These are phyloP conservation scores for Apophysomyces variabilis DNA, from an alignment of 371 early-diverging fungal species.

Conservation along the genomic window DNA sequence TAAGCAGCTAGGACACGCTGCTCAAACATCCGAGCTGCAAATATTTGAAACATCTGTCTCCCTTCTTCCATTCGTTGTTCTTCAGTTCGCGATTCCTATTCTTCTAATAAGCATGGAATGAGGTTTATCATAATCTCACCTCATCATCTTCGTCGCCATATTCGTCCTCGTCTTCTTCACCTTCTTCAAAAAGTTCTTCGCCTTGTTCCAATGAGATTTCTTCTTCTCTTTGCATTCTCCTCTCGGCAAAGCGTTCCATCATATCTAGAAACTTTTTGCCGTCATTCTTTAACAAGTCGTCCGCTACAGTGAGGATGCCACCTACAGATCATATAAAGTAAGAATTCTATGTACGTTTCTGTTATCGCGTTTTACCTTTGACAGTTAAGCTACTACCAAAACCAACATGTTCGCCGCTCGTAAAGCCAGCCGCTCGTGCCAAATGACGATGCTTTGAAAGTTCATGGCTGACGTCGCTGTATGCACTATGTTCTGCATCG, in stretches of 20 bases:
- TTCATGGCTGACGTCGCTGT: constrained; percentile 15
- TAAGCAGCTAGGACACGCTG: constrained; percentile 89
- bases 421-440: neutral
- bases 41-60: constrained; percentile 90
- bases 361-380: constrained; percentile 52
- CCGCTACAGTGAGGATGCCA: constrained; percentile 83
- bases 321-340: constrained; percentile 30
- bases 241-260: constrained; percentile 92
- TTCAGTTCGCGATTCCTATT: constrained; percentile 71
- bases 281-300: constrained; percentile 86
- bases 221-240: constrained; percentile 77
- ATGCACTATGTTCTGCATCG: constrained; percentile 19
- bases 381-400: constrained; percentile 74
- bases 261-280: constrained; percentile 91
- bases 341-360: neutral
- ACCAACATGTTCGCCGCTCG: constrained; percentile 39
- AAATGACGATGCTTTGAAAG: constrained; percentile 12
- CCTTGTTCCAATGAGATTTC: constrained; percentile 40
- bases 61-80: constrained; percentile 90
- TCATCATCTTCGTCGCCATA: constrained; percentile 64
- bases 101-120: constrained; percentile 1
- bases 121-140: constrained; percentile 20
- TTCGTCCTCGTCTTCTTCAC: constrained; percentile 59
- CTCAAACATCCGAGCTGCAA: constrained; percentile 94
- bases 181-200: constrained; percentile 47